Conservation (phyloP, 1,139 yeast genomes). For the Nakaseomyces bracarensis region DNA sequence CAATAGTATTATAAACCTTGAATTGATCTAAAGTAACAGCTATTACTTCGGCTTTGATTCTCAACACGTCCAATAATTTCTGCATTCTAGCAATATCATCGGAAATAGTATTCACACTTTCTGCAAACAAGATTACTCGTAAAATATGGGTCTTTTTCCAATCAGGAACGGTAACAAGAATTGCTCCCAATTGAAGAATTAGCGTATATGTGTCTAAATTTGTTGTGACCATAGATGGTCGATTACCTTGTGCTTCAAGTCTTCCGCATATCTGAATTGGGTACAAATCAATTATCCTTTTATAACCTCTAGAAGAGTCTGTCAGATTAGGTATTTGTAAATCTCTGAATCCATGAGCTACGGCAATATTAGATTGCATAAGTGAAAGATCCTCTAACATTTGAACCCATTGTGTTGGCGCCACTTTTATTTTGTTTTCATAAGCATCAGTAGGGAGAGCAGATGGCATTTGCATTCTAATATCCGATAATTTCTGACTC, state of each 20-base stretch:
- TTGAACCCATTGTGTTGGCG: conserved; percentile 72
- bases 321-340: conserved; percentile 47
- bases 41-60: conserved; percentile 72
- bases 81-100: conserved; percentile 59
- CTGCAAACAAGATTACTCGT: conserved; percentile 86
- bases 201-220: conserved; percentile 92
- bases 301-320: conserved; percentile 25
- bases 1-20: conserved; percentile 62
- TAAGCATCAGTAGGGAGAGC: conserved; percentile 75
- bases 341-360: conserved; percentile 75
- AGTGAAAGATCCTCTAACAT: conserved; percentile 83
- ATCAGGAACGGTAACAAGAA: conserved; percentile 81
- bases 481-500: conserved; percentile 8
- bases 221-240: conserved; percentile 53
- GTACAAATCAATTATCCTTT: conserved; percentile 70
- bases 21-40: conserved; percentile 64
- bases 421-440: conserved; percentile 58
- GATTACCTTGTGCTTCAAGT: conserved; percentile 54
- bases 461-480: conserved; percentile 16
- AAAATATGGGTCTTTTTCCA: conserved; percentile 73
- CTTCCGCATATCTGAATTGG: conserved; percentile 95
- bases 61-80: conserved; percentile 58
- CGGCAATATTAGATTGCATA: conserved; percentile 89
- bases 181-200: conserved; percentile 87
- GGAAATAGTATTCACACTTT: conserved; percentile 54